These are phyloP conservation scores for Metschnikowia santaceciliae DNA, from an alignment of 805 yeast species.

Conservation along the genomic window DNA sequence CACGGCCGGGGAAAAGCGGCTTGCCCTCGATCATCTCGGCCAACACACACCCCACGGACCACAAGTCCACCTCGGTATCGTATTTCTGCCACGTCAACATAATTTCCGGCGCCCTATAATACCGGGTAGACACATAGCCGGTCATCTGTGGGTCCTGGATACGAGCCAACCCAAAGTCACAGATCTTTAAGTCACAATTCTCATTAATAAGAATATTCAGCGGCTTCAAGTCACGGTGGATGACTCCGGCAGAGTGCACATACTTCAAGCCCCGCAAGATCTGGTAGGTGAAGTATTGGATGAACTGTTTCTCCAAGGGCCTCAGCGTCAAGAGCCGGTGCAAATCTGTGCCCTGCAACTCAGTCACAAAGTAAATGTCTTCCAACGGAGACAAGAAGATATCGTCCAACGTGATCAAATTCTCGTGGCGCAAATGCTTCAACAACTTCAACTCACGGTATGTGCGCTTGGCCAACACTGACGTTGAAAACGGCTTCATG, in stretches of 20 bases:
- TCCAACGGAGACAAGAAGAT: constrained; percentile 69
- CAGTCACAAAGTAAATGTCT: constrained; percentile 95
- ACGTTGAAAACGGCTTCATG: constrained; percentile 94
- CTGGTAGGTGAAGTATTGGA: constrained; percentile 94
- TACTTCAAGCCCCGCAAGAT: constrained; percentile 85
- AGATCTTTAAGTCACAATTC: constrained; percentile 85
- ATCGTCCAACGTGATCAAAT: constrained; percentile 62
- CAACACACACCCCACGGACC: constrained; percentile 97
- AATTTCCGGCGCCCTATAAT: constrained; percentile 96
- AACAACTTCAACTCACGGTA: constrained; percentile 91
- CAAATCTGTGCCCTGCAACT: constrained; percentile 92
- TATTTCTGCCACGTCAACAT: constrained; percentile 99
- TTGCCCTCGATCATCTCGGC: constrained; percentile 98
- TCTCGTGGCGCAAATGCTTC: constrained; percentile 92
- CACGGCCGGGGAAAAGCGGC: constrained; percentile 96
- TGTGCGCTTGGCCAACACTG: constrained; percentile 93
- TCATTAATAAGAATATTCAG: constrained; percentile 80
- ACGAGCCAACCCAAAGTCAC: constrained; percentile 94
- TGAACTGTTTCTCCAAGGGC: constrained; percentile 93
- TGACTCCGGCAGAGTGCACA: constrained; percentile 89
- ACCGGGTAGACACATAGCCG: constrained; percentile 93
- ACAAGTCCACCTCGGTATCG: constrained; percentile 93
- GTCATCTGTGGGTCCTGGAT: constrained; percentile 99
- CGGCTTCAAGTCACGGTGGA: constrained; percentile 86
- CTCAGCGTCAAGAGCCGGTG: constrained; percentile 88